These are phyloP conservation scores for Musa beccarii DNA, from an alignment of 176 grass and related monocot genomes.

Conservation along the genomic window DNA sequence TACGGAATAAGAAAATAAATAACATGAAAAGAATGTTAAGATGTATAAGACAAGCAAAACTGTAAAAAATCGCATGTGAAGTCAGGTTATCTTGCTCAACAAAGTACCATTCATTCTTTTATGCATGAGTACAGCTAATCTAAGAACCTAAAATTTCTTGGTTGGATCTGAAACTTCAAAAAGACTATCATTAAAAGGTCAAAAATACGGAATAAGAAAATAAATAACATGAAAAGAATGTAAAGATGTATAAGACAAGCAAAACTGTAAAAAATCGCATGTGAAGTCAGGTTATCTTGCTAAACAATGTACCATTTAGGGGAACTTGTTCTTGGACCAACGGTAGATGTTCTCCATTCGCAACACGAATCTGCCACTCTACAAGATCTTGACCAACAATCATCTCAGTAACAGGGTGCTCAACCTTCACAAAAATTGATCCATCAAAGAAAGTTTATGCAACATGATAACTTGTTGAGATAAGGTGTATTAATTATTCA, in stretches of 20 bases:
- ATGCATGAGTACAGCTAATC: not conserved
- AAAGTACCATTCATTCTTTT: constrained; percentile 44
- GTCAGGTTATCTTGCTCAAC: constrained; percentile 1
- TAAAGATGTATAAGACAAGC: not conserved
- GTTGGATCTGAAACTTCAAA: not conserved
- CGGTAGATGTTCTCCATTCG: constrained; percentile 76
- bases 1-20: not conserved
- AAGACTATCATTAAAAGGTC: not conserved
- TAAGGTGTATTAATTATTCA: not conserved
- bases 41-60: not conserved
- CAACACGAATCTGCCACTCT: constrained; percentile 98
- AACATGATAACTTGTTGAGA: not conserved
- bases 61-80: not conserved
- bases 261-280: not conserved
- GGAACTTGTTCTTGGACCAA: constrained; percentile 64
- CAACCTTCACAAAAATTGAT: constrained; percentile 56
- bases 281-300: not conserved
- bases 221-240: not conserved
- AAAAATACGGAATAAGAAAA: not conserved
- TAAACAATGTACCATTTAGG: constrained; percentile 56
- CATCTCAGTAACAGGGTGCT: constrained; percentile 95
- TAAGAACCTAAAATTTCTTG: not conserved
- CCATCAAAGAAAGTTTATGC: constrained; percentile 3
- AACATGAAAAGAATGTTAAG: not conserved
- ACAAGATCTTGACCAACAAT: constrained; percentile 96